Evolutionary conservation across 768 basidiomycete genomes (phyloP), one percentile per base, ranked within the genome.

Genomic region (Xerocomus potaroensis): DNA sequence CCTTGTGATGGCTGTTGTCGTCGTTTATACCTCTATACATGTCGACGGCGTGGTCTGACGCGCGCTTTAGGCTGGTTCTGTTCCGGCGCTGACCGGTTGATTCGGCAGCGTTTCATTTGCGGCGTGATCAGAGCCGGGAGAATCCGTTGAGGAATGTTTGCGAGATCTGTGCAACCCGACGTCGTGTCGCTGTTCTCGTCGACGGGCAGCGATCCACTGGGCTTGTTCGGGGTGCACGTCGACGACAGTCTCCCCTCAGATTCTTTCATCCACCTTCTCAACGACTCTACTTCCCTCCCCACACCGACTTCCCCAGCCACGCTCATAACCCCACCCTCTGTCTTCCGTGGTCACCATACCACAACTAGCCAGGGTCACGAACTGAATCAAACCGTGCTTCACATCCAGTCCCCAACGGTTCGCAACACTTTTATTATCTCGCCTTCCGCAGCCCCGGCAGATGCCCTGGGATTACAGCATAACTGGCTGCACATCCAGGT

Each of bases 401-500:
- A 91, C 51, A 74, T 91, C 39, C 88, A 91, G 57, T 88, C 86
- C 5, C 87, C 88, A 21, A 83, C 82, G 11, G 56, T 88, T 27
- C 74, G 68, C 42, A 81, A 71, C 42, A 85, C 87, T 0, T 90
- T 74, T 57, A 76, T 91, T n/a, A n/a, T n/a, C n/a, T 29, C 80
- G 77, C 8, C 81, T 75, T 54, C 87, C 87, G 14, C 50, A 53
- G 54, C 37, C 22, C 59, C 35, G 48, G 35, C 43, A 55, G 37
- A 47, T 45, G 72, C 69, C 24, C 67, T 89, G 37, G 81, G 80
- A 14, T 60, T 90, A 43, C 81, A 76, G 58, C 83, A 84, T 57
- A 71, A 79, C 7, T 89, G 87, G 84, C 60, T 91, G 45, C 84
- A 90, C 59, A 37, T 90, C 8, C 88, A 91, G 62, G 80, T 84